phyloP scores from a whole-genome alignment of 768 basidiomycete genomes.

The Kwoniella botswanensis region DNA sequence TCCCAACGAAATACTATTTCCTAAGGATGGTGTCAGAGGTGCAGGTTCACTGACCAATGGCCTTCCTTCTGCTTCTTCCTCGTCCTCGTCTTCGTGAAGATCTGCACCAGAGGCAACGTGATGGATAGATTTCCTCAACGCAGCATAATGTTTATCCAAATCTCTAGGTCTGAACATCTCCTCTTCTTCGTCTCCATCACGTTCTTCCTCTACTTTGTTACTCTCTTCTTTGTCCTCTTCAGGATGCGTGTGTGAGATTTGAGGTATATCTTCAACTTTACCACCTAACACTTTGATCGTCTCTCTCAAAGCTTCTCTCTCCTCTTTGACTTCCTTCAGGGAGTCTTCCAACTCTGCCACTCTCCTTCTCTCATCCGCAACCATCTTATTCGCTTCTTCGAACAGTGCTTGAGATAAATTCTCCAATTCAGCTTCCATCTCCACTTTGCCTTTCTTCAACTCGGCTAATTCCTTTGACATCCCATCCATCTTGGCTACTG shows the following conservation, averaged over 20 bases:
- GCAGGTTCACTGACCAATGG: conserved; percentile 11
- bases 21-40: conserved; percentile 1
- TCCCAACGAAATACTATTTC: background rate
- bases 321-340: conserved; percentile 51
- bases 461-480: conserved; percentile 52
- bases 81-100: background rate
- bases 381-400: conserved; percentile 60
- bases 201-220: conserved; percentile 11
- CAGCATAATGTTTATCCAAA: conserved; percentile 53
- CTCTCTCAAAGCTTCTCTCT: conserved; percentile 42
- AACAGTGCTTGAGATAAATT: conserved; percentile 56
- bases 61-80: background rate
- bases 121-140: conserved; percentile 48
- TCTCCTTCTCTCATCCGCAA: conserved; percentile 55
- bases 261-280: conserved; percentile 30
- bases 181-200: conserved; percentile 23
- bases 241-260: background rate
- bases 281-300: conserved; percentile 52
- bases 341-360: conserved; percentile 52
- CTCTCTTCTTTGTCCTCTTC: conserved; percentile 21
- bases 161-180: conserved; percentile 39
- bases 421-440: conserved; percentile 58
- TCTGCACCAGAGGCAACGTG: conserved; percentile 38
- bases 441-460: conserved; percentile 55
- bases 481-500: conserved; percentile 35